Evolutionary conservation across 75 land plant genomes (phyloP), one percentile per base, ranked within the genome.

Genomic region (Isoetes taiwanensis): DNA sequence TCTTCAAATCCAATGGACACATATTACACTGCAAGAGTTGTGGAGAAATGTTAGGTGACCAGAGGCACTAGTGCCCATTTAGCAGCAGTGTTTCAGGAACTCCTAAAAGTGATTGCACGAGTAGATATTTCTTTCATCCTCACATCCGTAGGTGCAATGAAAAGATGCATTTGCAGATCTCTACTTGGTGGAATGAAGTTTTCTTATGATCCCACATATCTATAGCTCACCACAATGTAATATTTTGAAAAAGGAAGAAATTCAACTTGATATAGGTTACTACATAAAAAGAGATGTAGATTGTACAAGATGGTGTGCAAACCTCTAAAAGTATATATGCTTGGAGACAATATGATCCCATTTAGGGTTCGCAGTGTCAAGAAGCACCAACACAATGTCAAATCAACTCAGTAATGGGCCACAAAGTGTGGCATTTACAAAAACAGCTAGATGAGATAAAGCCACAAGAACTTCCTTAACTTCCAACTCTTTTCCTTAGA

Each of bases 181-280:
- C n/a, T 78, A 82, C 60, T 16, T 72, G 1, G 59, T 78, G 38
- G 75, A 78, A 30, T 82, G 85, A 81, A 71, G 71, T 1, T 62
- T 72, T 16, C 65, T 78, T 35, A 72, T 82, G 75, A 75, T 82
- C 17, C 85, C 81, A 8, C 85, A 87, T 16, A 83, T 90, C 33
- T n/a, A n/a, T n/a, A n/a, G n/a, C n/a, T n/a, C n/a, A n/a, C n/a
- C n/a, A n/a, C n/a, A n/a, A n/a, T n/a, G n/a, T n/a, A n/a, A n/a
- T n/a, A n/a, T n/a, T n/a, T n/a, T n/a, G n/a, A n/a, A n/a, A n/a
- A n/a, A n/a, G n/a, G n/a, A n/a, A n/a, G n/a, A n/a, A n/a, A n/a
- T n/a, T n/a, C n/a, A n/a, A n/a, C n/a, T n/a, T n/a, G n/a, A n/a
- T n/a, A n/a, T n/a, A n/a, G n/a, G n/a, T n/a, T n/a, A n/a, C n/a